phyloP scores from a whole-genome alignment of 192 early-diverging fungal genomes.

The Coemansia sp. region DNA sequence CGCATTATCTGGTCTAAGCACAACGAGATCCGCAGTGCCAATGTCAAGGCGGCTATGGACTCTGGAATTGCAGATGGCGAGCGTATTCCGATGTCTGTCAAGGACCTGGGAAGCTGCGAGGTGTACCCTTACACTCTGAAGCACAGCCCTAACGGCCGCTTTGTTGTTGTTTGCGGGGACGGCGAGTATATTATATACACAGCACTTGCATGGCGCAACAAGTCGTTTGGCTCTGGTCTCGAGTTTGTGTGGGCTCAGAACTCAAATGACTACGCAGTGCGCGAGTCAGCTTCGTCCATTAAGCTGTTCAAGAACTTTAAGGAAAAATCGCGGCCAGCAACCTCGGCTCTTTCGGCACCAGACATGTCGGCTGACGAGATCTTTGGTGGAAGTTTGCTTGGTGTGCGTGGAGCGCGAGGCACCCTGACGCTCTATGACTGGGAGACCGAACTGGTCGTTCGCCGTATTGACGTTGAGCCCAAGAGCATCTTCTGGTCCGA shows the following conservation, averaged over 20 bases:
- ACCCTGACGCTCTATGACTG: conserved; percentile 95
- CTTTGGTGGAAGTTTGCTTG: conserved; percentile 89
- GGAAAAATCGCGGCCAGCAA: conserved; percentile 63
- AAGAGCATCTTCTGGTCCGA: conserved; percentile 95
- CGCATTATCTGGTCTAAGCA: conserved; percentile 99
- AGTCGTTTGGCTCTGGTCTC: conserved; percentile 90
- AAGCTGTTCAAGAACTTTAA: conserved; percentile 96
- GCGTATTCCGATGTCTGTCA: conserved; percentile 74
- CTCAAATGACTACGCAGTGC: conserved; percentile 95
- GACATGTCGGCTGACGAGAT: conserved; percentile 91
- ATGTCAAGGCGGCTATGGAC: conserved; percentile 81
- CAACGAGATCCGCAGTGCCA: conserved; percentile 93
- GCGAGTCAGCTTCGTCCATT: conserved; percentile 87
- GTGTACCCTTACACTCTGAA: conserved; percentile 93
- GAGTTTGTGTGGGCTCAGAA: conserved; percentile 98
- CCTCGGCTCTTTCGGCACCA: conserved; percentile 61
- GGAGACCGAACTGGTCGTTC: conserved; percentile 87
- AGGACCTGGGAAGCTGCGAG: conserved; percentile 98
- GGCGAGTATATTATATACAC: conserved; percentile 99
- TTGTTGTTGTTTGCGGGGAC: conserved; percentile 98
- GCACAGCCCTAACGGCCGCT: conserved; percentile 97
- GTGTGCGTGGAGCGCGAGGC: conserved; percentile 69
- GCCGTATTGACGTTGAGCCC: conserved; percentile 90
- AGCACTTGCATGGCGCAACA: conserved; percentile 99
- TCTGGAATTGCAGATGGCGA: conserved; percentile 93